Base-by-base conservation (phyloP, 1,284 basidiomycete genomes). In the Gomphus sp. region DNA sequence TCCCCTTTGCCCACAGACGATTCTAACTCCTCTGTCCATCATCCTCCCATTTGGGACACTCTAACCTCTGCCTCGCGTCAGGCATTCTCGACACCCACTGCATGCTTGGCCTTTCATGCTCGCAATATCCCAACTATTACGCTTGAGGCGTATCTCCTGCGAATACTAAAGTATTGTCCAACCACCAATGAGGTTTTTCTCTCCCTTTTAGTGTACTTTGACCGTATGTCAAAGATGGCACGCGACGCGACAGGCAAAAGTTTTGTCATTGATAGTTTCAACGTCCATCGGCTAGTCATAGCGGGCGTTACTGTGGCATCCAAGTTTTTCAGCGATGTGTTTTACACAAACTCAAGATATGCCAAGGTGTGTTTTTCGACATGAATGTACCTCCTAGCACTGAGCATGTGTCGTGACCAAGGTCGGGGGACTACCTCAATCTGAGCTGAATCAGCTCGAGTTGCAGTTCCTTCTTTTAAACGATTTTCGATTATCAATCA, bases 271-370 rank as follows among this genome's bases (percentile, higher is more conserved):
- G 96, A 99, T 73, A 92, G 90, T 61, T 99, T 88, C 75, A 99
- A 99, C 68, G 90, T 99, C 31, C 96, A 99, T 73, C 82, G 93
- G 36, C 76, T 99, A 50, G 91, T 99, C 67, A 98, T 99, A 64
- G 95, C 96, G 1, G 96, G 96, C 3, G 90, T 99, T 31, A 98
- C 96, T 2, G 96, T 99, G 9, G 95, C 96, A 18, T 94, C 91
- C 77, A 99, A 99, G 72, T 99, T 99, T 72, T 98, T 98, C 71
- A 93, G 90, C 61, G 96, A 99, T 71, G 94, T 99, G 10, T 99
- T 99, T 69, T 98, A 99, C 74, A 98, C 96, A n/a, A 99, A 99
- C 69, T 98, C 95, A 34, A 81, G 96, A 41, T 99, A 99, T 70
- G 96, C 96, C 60, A 99, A 98, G 83, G 94, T 95, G 62, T 56